Base-by-base conservation (phyloP, 2,329 filamentous ascomycete species). In the Epichloe baconii region DNA sequence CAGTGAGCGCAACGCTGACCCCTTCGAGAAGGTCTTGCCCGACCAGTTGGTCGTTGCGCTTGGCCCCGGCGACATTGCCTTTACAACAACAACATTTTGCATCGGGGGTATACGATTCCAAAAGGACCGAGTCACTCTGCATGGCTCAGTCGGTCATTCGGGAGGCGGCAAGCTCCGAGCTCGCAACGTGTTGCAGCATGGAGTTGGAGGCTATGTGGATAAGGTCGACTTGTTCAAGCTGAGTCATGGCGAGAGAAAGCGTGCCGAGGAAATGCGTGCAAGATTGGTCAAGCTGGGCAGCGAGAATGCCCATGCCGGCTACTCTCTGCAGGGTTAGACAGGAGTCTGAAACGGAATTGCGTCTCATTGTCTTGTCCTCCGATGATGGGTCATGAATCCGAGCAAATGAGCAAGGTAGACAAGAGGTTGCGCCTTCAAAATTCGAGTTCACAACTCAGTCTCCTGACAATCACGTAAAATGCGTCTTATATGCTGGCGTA, bases 21-120 rank as follows among this genome's bases (percentile, higher is more conserved):
- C 84, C 0, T 85, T 80, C 59, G 83, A 83, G 57, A 62, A 69
- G 2, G 61, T 70, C 2, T 59, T 93, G 57, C 80, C 82, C 0
- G 79, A 71, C 0, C 82, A 89, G 70, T 61, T 83, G 14, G 68
- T 78, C 3, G 87, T 94, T 15, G 62, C 71, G 62, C 71, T 94
- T 54, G 70, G 77, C 55, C 76, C 87, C 0, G 88, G 88, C 0
- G 88, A 95, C 66, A 80, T 85, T 15, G 86, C 86, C 95, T 61
- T 61, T 95, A 95, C 63, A 82, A 95, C 66, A 94, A 90, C 62
- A 94, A 95, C 65, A 94, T 95, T 56, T 65, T 94, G 55, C 85
- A 88, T 61, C 71, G 85, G 4, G 85, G 1, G 78, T 79, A 31
- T 89, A 88, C 64, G 70, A 75, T 56, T 66, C 68, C 12, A 59